phyloP scores from a whole-genome alignment of 768 basidiomycete genomes.

The Wakefieldia striispora region DNA sequence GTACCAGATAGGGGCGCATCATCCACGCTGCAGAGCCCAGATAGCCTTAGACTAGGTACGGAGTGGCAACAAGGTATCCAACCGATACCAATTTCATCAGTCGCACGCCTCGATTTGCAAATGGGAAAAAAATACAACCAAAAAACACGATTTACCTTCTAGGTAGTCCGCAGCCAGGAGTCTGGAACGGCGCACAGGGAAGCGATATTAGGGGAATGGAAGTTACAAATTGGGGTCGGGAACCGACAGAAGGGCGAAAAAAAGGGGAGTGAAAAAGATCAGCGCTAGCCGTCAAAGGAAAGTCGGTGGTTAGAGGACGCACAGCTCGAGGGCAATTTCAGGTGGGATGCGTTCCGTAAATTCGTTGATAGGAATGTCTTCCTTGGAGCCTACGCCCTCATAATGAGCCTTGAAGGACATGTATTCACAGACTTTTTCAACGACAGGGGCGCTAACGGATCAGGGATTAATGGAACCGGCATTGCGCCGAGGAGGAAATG shows the following conservation, averaged over 20 bases:
- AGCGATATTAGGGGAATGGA: background rate
- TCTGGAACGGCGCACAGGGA: constrained; percentile 30
- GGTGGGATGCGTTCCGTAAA: constrained; percentile 81
- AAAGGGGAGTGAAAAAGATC: constrained; percentile 8
- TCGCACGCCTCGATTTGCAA: constrained; percentile 13
- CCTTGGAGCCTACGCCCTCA: constrained; percentile 63
- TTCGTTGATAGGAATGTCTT: constrained; percentile 75
- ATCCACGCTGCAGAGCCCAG: background rate
- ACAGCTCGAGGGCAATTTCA: constrained; percentile 90
- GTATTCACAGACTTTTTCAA: constrained; percentile 89
- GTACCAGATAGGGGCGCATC: background rate
- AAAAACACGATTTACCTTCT: constrained; percentile 43
- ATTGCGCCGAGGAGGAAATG: background rate
- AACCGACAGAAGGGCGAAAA: too few species aligned
- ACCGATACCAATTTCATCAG: constrained; percentile 12
- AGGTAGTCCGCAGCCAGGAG: constrained; percentile 65
- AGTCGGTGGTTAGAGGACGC: constrained; percentile 32
- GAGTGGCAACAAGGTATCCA: constrained; percentile 5
- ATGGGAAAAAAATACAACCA: background rate
- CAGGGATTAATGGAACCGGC: background rate
- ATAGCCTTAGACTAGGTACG: constrained; percentile 7
- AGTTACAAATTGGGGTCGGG: constrained; percentile 4
- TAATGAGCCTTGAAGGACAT: constrained; percentile 83
- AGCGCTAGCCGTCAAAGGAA: constrained; percentile 2
- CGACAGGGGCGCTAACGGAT: constrained; percentile 55